phyloP scores from a whole-genome alignment of 257 asterid species.

The Solanum clarkiae region DNA sequence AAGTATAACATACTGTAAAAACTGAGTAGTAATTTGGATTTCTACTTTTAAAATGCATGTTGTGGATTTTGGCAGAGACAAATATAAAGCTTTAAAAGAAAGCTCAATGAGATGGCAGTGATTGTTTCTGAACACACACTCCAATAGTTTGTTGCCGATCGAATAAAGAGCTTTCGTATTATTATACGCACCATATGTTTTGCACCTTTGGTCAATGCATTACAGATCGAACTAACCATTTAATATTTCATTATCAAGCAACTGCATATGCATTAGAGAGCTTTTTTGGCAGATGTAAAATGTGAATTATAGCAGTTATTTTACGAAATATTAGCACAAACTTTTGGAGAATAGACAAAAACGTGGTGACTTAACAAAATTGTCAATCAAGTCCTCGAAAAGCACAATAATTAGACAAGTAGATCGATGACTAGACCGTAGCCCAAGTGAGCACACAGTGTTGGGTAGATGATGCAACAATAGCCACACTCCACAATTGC shows the following conservation, averaged over 20 bases:
- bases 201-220: neutral
- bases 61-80: neutral
- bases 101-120: neutral
- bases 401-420: neutral
- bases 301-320: neutral
- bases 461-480: slow-evolving; percentile 4
- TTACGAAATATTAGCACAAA: neutral
- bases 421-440: neutral
- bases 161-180: neutral
- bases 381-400: neutral
- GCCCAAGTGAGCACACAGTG: slow-evolving; percentile 16
- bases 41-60: neutral
- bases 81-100: neutral
- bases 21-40: neutral
- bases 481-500: slow-evolving; percentile 1
- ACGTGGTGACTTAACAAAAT: neutral
- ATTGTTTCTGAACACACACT: neutral
- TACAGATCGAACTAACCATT: neutral
- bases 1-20: neutral
- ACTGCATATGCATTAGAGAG: no score
- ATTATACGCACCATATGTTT: neutral
- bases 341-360: neutral
- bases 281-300: neutral
- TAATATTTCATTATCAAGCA: no score
- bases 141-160: neutral